A percentile compares a stretch with the other conserved stretches of the same genome.
Conservation (phyloP, 257 asterid genomes). For the Nicotiana attenuata region DNA sequence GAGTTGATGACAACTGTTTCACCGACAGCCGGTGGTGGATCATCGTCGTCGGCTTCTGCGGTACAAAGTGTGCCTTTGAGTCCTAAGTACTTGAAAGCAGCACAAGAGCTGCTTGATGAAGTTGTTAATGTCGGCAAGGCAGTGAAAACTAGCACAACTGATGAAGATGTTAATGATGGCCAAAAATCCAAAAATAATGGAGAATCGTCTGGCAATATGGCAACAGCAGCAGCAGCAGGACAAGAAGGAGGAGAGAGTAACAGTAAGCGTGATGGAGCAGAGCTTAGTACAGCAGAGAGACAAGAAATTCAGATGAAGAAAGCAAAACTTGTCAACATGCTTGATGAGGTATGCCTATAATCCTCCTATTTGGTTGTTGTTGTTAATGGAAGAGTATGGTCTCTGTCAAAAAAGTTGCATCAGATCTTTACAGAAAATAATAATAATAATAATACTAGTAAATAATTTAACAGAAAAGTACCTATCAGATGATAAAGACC, state of each 20-base stretch:
- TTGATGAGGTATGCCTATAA: slow-evolving; percentile 66
- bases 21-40: slow-evolving; percentile 35
- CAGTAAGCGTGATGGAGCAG: slow-evolving; percentile 41
- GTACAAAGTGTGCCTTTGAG: slow-evolving; percentile 58
- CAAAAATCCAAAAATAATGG: slow-evolving; percentile 30
- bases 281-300: slow-evolving; percentile 71
- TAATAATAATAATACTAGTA: neutral
- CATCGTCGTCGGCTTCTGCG: slow-evolving; percentile 74
- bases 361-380: neutral
- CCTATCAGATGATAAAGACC: slow-evolving; percentile 22
- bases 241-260: slow-evolving; percentile 35
- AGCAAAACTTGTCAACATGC: slow-evolving; percentile 94
- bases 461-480: slow-evolving; percentile 8
- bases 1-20: slow-evolving; percentile 27
- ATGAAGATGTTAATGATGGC: slow-evolving; percentile 18
- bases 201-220: slow-evolving; percentile 28
- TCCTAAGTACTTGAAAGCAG: slow-evolving; percentile 76
- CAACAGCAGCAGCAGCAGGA: neutral
- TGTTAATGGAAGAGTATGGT: slow-evolving; percentile 19
- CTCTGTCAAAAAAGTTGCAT: slow-evolving; percentile 21
- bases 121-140: slow-evolving; percentile 83
- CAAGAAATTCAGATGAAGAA: slow-evolving; percentile 98
- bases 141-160: slow-evolving; percentile 23
- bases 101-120: slow-evolving; percentile 93
- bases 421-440: slow-evolving; percentile 13